A percentile compares a stretch with the other conserved stretches of the same genome.
phyloP scores from a whole-genome alignment of 345 rosid species.

The Nasturtium officinale region DNA sequence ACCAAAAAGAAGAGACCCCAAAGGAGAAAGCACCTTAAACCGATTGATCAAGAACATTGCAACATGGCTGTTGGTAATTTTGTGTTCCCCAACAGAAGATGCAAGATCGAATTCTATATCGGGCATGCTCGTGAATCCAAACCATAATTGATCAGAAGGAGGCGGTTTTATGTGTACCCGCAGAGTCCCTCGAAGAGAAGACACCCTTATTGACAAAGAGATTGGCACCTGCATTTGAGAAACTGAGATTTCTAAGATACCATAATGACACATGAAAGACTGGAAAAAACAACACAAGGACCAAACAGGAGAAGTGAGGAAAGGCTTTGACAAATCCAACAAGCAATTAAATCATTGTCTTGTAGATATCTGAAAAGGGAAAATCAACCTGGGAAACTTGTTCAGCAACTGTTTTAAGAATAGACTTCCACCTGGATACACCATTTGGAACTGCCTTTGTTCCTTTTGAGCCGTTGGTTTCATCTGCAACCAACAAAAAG shows the following conservation, averaged over 20 bases:
- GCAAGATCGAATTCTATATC: conserved; percentile 74
- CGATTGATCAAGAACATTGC: conserved; percentile 71
- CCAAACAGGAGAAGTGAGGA: conserved; percentile 1
- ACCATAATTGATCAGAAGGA: conserved; percentile 95
- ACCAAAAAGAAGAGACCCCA: conserved; percentile 17
- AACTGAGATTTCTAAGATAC: conserved; percentile 34
- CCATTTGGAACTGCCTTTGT: conserved; percentile 39
- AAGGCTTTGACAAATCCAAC: conserved; percentile 2
- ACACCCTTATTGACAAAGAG: conserved; percentile 75
- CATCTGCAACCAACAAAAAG: conserved; percentile 33
- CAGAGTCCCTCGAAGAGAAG: conserved; percentile 80
- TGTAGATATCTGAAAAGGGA: not conserved
- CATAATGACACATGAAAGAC: conserved; percentile 5
- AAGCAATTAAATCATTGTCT: not conserved
- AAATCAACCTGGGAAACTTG: conserved; percentile 44
- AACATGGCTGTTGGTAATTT: conserved; percentile 66
- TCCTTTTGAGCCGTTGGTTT: conserved; percentile 34
- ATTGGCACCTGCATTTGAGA: conserved; percentile 71
- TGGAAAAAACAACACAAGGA: not conserved
- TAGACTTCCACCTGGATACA: conserved; percentile 47
- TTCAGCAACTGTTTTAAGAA: conserved; percentile 39
- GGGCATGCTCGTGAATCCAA: conserved; percentile 89
- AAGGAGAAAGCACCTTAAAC: conserved; percentile 64
- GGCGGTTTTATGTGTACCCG: conserved; percentile 86
- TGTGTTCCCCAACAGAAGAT: conserved; percentile 87